phyloP scores from a whole-genome alignment of 306 rosid genomes.

The Citrullus colocynthis region DNA sequence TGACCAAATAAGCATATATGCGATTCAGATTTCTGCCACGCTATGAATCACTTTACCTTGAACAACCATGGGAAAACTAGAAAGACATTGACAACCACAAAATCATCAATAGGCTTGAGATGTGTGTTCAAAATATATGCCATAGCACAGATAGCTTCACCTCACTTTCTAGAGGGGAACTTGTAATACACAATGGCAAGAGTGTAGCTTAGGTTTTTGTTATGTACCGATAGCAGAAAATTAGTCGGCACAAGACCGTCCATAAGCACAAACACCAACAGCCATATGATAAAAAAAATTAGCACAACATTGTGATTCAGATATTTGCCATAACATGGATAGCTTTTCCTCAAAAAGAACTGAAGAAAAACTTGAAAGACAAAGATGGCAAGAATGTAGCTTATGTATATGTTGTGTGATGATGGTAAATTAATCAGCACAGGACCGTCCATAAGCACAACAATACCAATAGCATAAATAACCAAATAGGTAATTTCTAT shows the following conservation, averaged over 20 bases:
- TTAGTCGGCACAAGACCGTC: slow-evolving; percentile 7
- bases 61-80: not conserved
- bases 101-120: not conserved
- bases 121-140: not conserved
- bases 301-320: not conserved
- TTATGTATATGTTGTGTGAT: not conserved
- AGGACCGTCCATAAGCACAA: not conserved
- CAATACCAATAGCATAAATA: not conserved
- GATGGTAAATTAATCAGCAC: not conserved
- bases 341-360: not conserved
- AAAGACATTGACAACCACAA: not conserved
- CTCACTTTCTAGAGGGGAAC: not conserved
- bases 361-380: not conserved
- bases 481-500: not conserved
- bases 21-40: not conserved
- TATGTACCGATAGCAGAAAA: not conserved
- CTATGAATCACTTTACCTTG: not conserved
- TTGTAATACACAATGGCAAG: not conserved
- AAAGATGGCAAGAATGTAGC: not conserved
- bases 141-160: not conserved
- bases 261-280: not conserved
- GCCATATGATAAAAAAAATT: not conserved
- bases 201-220: slow-evolving; percentile 4
- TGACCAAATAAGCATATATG: not conserved
- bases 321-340: not conserved